Base-by-base conservation (phyloP, 192 early-diverging fungal genomes). In the Neocallimastix lanati region DNA sequence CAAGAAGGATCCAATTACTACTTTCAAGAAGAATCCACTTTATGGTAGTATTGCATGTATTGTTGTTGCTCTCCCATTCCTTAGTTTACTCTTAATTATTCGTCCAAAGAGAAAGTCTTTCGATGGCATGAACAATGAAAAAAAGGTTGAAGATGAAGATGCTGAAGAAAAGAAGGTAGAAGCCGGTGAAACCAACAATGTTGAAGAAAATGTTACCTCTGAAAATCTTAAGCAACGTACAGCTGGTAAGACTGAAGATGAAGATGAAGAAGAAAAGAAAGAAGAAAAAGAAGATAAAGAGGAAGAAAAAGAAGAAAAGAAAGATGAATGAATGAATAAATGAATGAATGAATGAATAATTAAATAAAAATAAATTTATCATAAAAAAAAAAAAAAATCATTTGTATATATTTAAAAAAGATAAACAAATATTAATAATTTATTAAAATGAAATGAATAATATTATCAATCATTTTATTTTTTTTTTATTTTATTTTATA, bases 1-100 rank as follows among this genome's bases (percentile, higher is more conserved):
- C 33, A 76, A 78, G 30, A 33, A 78, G 36, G 79, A 83, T 80
- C 87, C 85, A 29, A 77, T 83, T 18, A 82, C 77, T 27, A 82
- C 87, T 15, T 76, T 85, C 78, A 84, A 88, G 83, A 81, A 83
- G 25, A 80, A 80, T 76, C 85, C 86, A n/a, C 0, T 67, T 16
- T 67, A 25, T n/a, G 25, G 50, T 67, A 67, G 16, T 67, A 18
- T 67, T 67, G 50, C 25, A 1, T n/a, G 16, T n/a, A 0, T 67
- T 67, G 2, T 67, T 67, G 16, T 18, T 67, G 50, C 50, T 4
- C n/a, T n/a, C 21, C 50, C 50, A 67, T 67, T 67, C 50, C 4
- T 11, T 9, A 27, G 25, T 11, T 67, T 67, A 67, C 25, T 67
- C n/a, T 67, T 67, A 67, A 16, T 67, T n/a, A 67, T 11, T 9